Conservation (phyloP, 2,329 filamentous ascomycete species). For the Xylaria sp. region DNA sequence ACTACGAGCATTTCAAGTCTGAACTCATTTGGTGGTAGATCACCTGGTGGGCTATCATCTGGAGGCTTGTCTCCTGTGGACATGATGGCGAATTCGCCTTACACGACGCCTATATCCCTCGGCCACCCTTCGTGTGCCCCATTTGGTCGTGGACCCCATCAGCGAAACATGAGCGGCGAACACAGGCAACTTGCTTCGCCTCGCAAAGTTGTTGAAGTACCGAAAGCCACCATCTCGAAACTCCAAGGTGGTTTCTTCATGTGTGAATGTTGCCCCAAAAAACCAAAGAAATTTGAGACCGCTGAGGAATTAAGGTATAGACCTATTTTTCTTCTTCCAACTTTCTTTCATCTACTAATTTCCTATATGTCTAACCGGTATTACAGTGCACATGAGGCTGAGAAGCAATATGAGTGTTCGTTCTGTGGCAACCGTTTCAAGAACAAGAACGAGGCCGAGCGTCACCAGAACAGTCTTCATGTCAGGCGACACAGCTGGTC, state of each 20-base stretch:
- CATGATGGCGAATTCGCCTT: slow-evolving; percentile 59
- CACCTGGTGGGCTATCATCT: slow-evolving; percentile 62
- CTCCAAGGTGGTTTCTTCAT: slow-evolving; percentile 66
- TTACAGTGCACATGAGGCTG: slow-evolving; percentile 83
- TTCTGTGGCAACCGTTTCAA: slow-evolving; percentile 97
- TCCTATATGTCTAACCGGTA: slow-evolving; percentile 36
- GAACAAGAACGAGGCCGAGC: slow-evolving; percentile 98
- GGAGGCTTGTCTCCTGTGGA: slow-evolving; percentile 52
- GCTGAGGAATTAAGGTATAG: slow-evolving; percentile 84
- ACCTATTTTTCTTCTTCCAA: background rate
- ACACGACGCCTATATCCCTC: slow-evolving; percentile 59
- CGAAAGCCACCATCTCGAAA: slow-evolving; percentile 59
- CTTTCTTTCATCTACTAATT: background rate
- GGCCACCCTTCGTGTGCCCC: slow-evolving; percentile 62
- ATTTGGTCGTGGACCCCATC: slow-evolving; percentile 56
- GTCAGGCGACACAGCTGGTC: slow-evolving; percentile 96
- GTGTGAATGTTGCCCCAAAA: slow-evolving; percentile 97
- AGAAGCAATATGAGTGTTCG: slow-evolving; percentile 94
- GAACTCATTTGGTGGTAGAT: slow-evolving; percentile 58
- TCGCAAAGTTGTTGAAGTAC: slow-evolving; percentile 62
- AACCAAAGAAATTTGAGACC: slow-evolving; percentile 93
- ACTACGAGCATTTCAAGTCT: slow-evolving; percentile 57
- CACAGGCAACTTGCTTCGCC: slow-evolving; percentile 58
- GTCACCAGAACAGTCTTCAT: slow-evolving; percentile 95
- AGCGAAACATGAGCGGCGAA: slow-evolving; percentile 58